phyloP scores from a whole-genome alignment of 345 rosid species.

The Eucalyptus camaldulensis region DNA sequence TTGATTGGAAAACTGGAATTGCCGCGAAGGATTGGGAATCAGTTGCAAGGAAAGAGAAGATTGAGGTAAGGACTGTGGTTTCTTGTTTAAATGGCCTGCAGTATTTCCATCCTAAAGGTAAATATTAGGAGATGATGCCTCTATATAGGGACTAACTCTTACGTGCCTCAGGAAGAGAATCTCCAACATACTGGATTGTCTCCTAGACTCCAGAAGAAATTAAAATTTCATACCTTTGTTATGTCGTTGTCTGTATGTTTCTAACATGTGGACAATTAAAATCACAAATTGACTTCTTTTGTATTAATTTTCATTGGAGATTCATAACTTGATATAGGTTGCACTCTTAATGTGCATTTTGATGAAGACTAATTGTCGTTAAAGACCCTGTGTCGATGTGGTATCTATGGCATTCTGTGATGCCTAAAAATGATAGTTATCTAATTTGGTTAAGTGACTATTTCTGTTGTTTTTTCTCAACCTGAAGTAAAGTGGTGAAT shows the following conservation, averaged over 20 bases:
- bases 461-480: not conserved
- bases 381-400: not conserved
- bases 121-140: not conserved
- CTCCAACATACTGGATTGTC: not conserved
- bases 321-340: not conserved
- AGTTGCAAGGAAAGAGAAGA: slow-evolving; percentile 83
- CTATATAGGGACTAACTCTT: not conserved
- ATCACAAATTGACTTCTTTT: not conserved
- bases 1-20: slow-evolving; percentile 89
- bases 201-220: not conserved
- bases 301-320: not conserved
- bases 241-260: not conserved
- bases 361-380: not conserved
- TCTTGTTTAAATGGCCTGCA: not conserved
- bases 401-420: not conserved
- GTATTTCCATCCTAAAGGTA: not conserved
- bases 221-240: not conserved
- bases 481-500: not conserved
- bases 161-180: not conserved
- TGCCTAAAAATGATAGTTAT: not conserved
- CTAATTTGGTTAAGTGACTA: not conserved
- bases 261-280: not conserved
- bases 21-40: slow-evolving; percentile 97
- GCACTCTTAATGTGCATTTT: not conserved
- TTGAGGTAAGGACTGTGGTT: slow-evolving; percentile 42